Conservation (phyloP, 148 eudicot species). For the Diospyros kaki region DNA sequence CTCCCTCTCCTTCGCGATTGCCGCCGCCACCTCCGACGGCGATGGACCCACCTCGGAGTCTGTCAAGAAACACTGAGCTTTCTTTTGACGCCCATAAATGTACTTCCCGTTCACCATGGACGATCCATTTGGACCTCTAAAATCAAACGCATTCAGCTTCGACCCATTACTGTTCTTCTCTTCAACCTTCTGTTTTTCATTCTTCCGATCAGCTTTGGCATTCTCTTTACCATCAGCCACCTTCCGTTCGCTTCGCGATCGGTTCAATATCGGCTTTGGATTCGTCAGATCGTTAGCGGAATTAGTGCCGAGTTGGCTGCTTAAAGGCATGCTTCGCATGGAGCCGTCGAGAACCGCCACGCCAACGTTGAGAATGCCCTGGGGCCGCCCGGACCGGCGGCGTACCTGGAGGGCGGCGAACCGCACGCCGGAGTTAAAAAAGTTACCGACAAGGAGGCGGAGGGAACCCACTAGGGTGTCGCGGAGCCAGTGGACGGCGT, state of each 20-base stretch:
- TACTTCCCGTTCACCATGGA: conserved; percentile 16
- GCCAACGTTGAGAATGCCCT: conserved; percentile 66
- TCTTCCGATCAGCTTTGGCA: too few species aligned
- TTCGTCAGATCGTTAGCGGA: conserved; percentile 39
- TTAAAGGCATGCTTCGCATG: conserved; percentile 69
- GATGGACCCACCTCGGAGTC: conserved; percentile 75
- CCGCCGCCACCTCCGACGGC: conserved; percentile 58
- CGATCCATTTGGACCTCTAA: background rate
- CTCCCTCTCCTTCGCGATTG: conserved; percentile 25
- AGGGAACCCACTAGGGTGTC: conserved; percentile 56
- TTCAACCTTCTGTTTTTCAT: too few species aligned
- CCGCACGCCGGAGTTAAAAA: conserved; percentile 56
- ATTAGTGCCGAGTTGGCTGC: conserved; percentile 23
- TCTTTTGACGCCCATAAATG: conserved; percentile 9
- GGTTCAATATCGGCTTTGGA: conserved; percentile 4
- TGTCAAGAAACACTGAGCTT: conserved; percentile 29
- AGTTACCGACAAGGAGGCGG: conserved; percentile 49
- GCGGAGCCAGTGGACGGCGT: conserved; percentile 43
- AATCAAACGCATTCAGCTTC: too few species aligned
- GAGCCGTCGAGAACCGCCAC: conserved; percentile 55
- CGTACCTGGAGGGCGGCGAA: conserved; percentile 74
- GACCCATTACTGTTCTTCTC: too few species aligned
- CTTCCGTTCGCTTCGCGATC: conserved; percentile 46
- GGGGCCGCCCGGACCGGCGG: conserved; percentile 67
- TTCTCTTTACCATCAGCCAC: too few species aligned